Evolutionary conservation across 1,284 basidiomycete genomes (phyloP), one percentile per base, ranked within the genome.

Genomic region (Moniliophthora roreri): DNA sequence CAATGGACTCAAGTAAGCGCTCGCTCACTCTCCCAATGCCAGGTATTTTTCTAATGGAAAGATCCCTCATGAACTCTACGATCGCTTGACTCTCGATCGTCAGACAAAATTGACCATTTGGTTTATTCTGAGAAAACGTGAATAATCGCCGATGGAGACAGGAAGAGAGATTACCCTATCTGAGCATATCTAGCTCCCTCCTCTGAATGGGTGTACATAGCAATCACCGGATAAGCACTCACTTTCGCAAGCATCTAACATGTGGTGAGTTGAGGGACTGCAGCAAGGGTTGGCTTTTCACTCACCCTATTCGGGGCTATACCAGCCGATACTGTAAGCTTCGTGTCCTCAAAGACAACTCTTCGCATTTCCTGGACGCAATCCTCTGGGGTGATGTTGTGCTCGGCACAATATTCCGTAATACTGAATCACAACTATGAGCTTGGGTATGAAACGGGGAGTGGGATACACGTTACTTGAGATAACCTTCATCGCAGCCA

Each of bases 311-410:
- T 96, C 0, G 93, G 89, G 0, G 93, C 93, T 53, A 95, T 94
- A 18, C 93, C 97, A 24, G 95, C 95, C 60, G 93, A 95, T 50
- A 94, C 93, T 3, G 96, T 98, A 50, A 99, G 71, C 44, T 83
- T 81, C 0, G 93, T 96, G 68, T 89, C 87, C 18, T 76, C 75
- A 56, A 85, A 78, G 1, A 96, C 89, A 40, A 76, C 75, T 11
- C 76, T 76, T 11, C 95, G 81, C 71, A 98, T 87, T 57, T 89
- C 76, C 45, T 80, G 70, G 2, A 97, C 91, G 58, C 93, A 93
- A 28, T 87, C 84, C 18, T 84, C 84, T 0, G 88, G 81, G 0
- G 78, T 77, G 52, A 94, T 65, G 9, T 75, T 66, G 65, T 93
- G 82, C 35, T 82, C 77, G 24, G 74, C 63, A 69, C 93, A 91